Percentiles rank a stretch among this genome's conserved stretches.
Conservation (phyloP, 306 rosid genomes). For the Vigna angularis region DNA sequence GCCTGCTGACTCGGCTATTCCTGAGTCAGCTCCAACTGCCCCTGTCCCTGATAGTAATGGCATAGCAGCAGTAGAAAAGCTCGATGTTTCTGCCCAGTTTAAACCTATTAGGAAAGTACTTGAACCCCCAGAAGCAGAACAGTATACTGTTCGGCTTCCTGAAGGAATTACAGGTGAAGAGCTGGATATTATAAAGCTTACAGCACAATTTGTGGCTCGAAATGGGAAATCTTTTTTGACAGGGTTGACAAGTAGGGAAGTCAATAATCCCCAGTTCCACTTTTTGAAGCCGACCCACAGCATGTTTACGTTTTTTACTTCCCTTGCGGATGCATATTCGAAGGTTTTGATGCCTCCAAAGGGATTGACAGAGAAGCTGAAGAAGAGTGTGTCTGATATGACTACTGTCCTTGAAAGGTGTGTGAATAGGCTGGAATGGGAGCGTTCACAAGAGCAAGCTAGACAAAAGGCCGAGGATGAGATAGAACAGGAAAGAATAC, state of each 20-base stretch:
- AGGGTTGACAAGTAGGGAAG: slow-evolving; percentile 92
- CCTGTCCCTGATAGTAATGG: slow-evolving; percentile 59
- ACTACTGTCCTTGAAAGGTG: slow-evolving; percentile 91
- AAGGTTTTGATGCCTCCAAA: slow-evolving; percentile 95
- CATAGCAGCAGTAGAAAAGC: slow-evolving; percentile 49
- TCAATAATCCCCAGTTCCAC: slow-evolving; percentile 89
- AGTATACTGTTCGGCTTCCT: slow-evolving; percentile 91
- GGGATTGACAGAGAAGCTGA: slow-evolving; percentile 81
- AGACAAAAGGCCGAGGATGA: slow-evolving; percentile 96
- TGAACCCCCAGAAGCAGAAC: slow-evolving; percentile 95
- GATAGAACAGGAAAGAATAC: slow-evolving; percentile 89
- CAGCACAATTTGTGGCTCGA: slow-evolving; percentile 95
- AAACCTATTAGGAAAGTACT: slow-evolving; percentile 72
- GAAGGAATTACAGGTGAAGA: slow-evolving; percentile 97
- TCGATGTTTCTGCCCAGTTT: slow-evolving; percentile 74
- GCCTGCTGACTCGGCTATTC: slow-evolving; percentile 52
- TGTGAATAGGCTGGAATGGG: slow-evolving; percentile 92
- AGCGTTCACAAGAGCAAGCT: slow-evolving; percentile 94
- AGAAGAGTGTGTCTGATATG: slow-evolving; percentile 82
- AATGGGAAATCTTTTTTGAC: slow-evolving; percentile 94
- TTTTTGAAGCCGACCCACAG: slow-evolving; percentile 96
- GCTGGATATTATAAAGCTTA: slow-evolving; percentile 92
- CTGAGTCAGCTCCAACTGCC: slow-evolving; percentile 54
- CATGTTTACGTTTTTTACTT: slow-evolving; percentile 93
- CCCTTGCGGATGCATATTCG: slow-evolving; percentile 93